phyloP scores from a whole-genome alignment of 2,329 filamentous ascomycete genomes.

The Chrysosphaeria jannelii region DNA sequence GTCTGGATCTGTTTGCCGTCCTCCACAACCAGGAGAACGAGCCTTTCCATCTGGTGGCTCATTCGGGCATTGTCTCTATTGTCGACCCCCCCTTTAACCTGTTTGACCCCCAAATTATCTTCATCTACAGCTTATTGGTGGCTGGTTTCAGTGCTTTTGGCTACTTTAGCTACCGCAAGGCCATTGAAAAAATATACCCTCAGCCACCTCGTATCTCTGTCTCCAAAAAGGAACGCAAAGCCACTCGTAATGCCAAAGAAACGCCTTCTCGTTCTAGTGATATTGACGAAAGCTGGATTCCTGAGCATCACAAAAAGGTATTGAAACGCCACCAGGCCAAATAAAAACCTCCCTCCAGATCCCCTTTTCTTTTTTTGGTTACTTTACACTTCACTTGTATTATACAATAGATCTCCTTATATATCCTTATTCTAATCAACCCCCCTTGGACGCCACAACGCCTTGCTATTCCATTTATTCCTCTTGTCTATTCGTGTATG shows the following conservation, averaged over 20 bases:
- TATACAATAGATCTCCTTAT: too few relatives aligned
- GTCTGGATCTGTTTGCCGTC: constrained; percentile 46
- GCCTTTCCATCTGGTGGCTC: constrained; percentile 49
- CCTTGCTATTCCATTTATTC: not conserved
- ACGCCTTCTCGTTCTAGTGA: constrained; percentile 7
- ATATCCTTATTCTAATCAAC: too few relatives aligned
- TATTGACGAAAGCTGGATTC: constrained; percentile 88
- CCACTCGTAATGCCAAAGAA: constrained; percentile 6
- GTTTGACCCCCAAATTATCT: constrained; percentile 23
- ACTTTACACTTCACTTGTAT: too few relatives aligned
- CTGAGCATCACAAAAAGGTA: constrained; percentile 67
- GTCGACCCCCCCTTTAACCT: constrained; percentile 16
- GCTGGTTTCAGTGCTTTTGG: constrained; percentile 48
- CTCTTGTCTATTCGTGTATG: too few relatives aligned
- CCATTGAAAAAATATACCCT: constrained; percentile 87
- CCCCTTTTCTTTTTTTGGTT: too few relatives aligned
- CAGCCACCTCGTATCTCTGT: constrained; percentile 43
- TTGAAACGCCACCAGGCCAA: too few relatives aligned
- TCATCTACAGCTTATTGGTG: constrained; percentile 80
- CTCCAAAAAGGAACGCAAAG: constrained; percentile 34
- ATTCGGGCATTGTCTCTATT: constrained; percentile 56
- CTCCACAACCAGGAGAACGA: constrained; percentile 30
- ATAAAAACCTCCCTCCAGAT: too few relatives aligned
- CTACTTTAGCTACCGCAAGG: constrained; percentile 96
- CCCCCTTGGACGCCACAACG: not conserved